Evolutionary conservation across 2,329 filamentous ascomycete species (phyloP), one percentile per base, ranked within the genome.

Genomic region (Aspergillus sp.): DNA sequence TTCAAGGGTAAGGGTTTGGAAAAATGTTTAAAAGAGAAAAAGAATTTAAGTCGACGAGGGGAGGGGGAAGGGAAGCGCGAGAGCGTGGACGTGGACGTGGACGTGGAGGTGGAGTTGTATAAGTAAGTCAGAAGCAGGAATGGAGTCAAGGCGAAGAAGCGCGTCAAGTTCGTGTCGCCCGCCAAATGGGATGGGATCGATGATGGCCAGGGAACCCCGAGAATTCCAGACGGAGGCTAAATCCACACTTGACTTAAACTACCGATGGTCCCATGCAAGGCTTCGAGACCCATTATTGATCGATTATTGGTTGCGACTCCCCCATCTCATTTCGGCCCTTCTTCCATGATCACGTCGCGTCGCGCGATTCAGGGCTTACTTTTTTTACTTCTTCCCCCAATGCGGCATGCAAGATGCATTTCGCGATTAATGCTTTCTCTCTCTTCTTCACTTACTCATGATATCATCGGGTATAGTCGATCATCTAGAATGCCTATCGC

Each of bases 81-180:
- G 41, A 44, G 41, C 41, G 41, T 36, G 32, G 32, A 36, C 32
- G 32, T 36, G 32, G 32, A 36, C 32, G 32, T 36, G 32, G 32
- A 36, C 32, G 32, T 36, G 32, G 32, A 36, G 32, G 32, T 36
- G 32, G 32, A 36, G 32, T 36, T 54, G 53, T 55, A 55, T 55
- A 55, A 55, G 53, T 55, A 59, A 50, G 38, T 10, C 32, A 17
- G 32, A 21, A 15, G 32, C 32, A 36, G 27, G 38, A 52, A 48
- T 57, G 32, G 32, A 36, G 32, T 57, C 41, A 27, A 30, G 53
- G 27, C 19, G 54, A 52, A 54, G 27, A 30, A 32, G 52, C 61
- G 61, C 61, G 61, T 63, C 61, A 39, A 39, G 58, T 63, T 63
- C 61, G 61, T 63, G 61, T 63, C 54, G 47, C 17, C 44, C 23